Conservation (phyloP, 805 yeast species). For the Kodamaea sagamina region DNA sequence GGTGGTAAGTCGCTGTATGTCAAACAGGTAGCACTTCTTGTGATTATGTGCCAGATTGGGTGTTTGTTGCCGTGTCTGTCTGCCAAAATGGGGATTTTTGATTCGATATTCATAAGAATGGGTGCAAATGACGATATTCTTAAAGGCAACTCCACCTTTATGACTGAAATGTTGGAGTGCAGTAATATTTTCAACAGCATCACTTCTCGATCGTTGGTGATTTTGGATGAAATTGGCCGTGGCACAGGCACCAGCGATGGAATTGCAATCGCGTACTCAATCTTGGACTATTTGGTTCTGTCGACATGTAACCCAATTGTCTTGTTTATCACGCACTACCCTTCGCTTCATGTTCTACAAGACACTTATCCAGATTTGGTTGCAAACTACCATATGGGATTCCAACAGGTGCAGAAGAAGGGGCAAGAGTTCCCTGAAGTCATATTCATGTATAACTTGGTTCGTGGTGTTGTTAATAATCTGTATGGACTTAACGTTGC, state of each 20-base stretch:
- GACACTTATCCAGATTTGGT: conserved; percentile 40
- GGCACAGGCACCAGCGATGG: conserved; percentile 80
- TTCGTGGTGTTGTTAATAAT: conserved; percentile 44
- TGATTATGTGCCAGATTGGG: conserved; percentile 77
- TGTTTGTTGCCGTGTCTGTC: conserved; percentile 68
- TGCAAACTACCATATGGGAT: conserved; percentile 74
- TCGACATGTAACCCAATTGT: conserved; percentile 49
- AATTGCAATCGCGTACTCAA: conserved; percentile 73
- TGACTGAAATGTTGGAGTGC: conserved; percentile 74
- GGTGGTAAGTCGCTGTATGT: conserved; percentile 84
- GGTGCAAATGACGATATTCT: conserved; percentile 82
- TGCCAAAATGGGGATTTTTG: conserved; percentile 67
- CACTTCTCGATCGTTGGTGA: conserved; percentile 58
- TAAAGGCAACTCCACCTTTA: conserved; percentile 78
- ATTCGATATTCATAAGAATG: conserved; percentile 77
- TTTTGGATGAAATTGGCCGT: conserved; percentile 78
- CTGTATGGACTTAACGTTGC: conserved; percentile 90
- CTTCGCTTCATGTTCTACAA: conserved; percentile 58
- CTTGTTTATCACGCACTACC: conserved; percentile 84
- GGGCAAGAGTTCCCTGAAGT: conserved; percentile 39
- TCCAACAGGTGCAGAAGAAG: conserved; percentile 38
- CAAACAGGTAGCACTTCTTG: conserved; percentile 68
- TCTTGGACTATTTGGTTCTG: conserved; percentile 57
- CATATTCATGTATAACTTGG: conserved; percentile 40
- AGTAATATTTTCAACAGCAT: conserved; percentile 54